Conservation (phyloP, 2,329 filamentous ascomycete genomes). For the Ophiostoma perfectum region DNA sequence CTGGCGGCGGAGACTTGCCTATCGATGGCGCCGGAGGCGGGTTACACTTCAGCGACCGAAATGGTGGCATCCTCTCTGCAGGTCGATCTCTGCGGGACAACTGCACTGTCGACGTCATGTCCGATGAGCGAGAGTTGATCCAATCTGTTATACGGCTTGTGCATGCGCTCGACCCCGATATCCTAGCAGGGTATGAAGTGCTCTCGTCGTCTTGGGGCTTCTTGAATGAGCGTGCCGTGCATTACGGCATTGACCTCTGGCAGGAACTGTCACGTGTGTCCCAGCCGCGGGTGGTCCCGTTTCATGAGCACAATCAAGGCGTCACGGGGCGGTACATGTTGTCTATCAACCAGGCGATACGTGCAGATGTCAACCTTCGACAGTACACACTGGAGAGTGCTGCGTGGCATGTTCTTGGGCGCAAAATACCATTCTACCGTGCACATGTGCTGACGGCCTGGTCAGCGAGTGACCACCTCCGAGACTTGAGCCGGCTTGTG, state of each 20-base stretch:
- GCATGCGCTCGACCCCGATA: constrained; percentile 76
- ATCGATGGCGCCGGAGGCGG: neutral
- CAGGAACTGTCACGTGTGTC: constrained; percentile 81
- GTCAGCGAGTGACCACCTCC: constrained; percentile 64
- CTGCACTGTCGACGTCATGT: constrained; percentile 61
- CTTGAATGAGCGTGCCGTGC: constrained; percentile 77
- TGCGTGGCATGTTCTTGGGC: constrained; percentile 81
- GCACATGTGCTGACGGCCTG: constrained; percentile 74
- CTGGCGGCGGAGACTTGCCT: constrained; percentile 40
- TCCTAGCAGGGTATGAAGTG: constrained; percentile 91
- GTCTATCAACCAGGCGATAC: constrained; percentile 96
- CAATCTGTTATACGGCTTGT: constrained; percentile 84
- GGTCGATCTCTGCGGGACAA: constrained; percentile 53
- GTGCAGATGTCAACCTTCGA: constrained; percentile 80
- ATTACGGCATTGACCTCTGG: constrained; percentile 84
- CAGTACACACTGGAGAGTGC: constrained; percentile 98
- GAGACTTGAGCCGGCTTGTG: constrained; percentile 68
- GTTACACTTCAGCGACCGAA: constrained; percentile 39
- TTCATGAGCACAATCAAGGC: constrained; percentile 59
- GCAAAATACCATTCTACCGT: constrained; percentile 80
- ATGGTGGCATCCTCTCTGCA: constrained; percentile 64
- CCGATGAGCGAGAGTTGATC: constrained; percentile 83
- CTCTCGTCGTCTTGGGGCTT: constrained; percentile 94
- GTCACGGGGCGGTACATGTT: constrained; percentile 95
- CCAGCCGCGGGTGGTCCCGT: constrained; percentile 20